Evolutionary conservation across 768 basidiomycete species (phyloP).

Genomic region (Termitomyces sp.): DNA sequence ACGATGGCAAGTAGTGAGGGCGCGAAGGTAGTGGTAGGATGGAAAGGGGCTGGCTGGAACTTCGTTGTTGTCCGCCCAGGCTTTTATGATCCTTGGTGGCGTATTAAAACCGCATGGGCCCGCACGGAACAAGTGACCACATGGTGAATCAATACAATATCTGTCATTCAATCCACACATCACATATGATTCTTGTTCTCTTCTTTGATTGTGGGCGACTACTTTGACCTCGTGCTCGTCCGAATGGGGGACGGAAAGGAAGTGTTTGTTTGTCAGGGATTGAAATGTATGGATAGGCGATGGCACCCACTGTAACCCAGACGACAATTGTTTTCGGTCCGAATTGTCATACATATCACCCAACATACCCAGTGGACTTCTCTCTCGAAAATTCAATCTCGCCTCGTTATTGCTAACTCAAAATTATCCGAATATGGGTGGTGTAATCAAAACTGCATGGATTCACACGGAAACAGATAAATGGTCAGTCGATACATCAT

Average conservation of each 20-base stretch:
- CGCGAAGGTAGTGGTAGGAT: neutral
- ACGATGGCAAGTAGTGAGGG: neutral
- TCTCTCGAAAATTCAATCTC: no score
- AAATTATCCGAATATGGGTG: neutral
- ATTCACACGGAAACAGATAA: neutral
- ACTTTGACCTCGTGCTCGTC: neutral
- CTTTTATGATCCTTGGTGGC: constrained; percentile 9
- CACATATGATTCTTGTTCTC: neutral
- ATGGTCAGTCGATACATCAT: neutral
- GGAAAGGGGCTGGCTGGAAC: neutral
- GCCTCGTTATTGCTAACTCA: no score
- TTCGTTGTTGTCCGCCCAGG: neutral
- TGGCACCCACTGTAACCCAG: no score
- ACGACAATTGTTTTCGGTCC: no score
- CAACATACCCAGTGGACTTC: no score
- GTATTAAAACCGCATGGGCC: constrained; percentile 9
- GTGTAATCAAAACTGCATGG: constrained; percentile 10
- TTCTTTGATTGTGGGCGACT: neutral
- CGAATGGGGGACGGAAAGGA: no score
- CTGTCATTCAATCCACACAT: neutral
- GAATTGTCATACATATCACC: no score
- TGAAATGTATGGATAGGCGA: no score
- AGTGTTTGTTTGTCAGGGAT: no score
- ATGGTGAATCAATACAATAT: neutral
- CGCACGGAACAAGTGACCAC: neutral